Conservation (phyloP, 495 filamentous ascomycete genomes). For the Lophiostoma macrostomum region DNA sequence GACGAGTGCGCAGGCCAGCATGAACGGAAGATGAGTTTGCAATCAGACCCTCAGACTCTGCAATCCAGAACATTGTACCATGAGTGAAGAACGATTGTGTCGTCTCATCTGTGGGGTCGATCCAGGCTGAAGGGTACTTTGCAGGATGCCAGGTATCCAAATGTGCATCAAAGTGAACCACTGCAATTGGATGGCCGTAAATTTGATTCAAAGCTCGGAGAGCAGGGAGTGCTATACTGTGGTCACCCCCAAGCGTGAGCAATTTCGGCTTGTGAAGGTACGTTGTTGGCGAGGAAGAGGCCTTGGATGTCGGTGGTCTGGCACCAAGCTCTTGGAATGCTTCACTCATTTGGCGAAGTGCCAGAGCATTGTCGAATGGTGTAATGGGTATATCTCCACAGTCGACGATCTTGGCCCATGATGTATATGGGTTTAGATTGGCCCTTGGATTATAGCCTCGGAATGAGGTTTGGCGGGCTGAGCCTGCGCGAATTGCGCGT, state of each 20-base stretch:
- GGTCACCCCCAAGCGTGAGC: slow-evolving; percentile 79
- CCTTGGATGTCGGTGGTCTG: slow-evolving; percentile 44
- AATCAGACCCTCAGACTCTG: slow-evolving; percentile 70
- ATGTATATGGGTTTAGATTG: slow-evolving; percentile 71
- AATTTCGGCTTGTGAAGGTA: slow-evolving; percentile 58
- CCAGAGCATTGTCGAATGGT: slow-evolving; percentile 73
- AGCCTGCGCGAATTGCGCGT: slow-evolving; percentile 70
- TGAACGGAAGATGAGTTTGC: slow-evolving; percentile 67
- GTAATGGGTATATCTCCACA: slow-evolving; percentile 82
- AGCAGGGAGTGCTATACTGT: slow-evolving; percentile 73
- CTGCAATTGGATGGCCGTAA: slow-evolving; percentile 68
- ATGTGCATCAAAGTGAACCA: slow-evolving; percentile 77
- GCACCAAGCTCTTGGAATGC: slow-evolving; percentile 66
- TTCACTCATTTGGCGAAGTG: slow-evolving; percentile 71
- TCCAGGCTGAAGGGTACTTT: slow-evolving; percentile 73
- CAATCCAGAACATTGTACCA: slow-evolving; percentile 82
- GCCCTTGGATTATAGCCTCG: slow-evolving; percentile 77
- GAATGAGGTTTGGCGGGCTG: slow-evolving; percentile 44
- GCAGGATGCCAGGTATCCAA: slow-evolving; percentile 79
- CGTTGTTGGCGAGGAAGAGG: slow-evolving; percentile 31
- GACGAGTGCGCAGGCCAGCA: slow-evolving; percentile 69
- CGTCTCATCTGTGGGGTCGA: slow-evolving; percentile 44
- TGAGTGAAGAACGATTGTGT: slow-evolving; percentile 75
- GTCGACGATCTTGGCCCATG: slow-evolving; percentile 71
- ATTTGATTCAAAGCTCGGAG: slow-evolving; percentile 67